phyloP scores from a whole-genome alignment of 2,329 filamentous ascomycete species.

The Penicillium capsulatum region DNA sequence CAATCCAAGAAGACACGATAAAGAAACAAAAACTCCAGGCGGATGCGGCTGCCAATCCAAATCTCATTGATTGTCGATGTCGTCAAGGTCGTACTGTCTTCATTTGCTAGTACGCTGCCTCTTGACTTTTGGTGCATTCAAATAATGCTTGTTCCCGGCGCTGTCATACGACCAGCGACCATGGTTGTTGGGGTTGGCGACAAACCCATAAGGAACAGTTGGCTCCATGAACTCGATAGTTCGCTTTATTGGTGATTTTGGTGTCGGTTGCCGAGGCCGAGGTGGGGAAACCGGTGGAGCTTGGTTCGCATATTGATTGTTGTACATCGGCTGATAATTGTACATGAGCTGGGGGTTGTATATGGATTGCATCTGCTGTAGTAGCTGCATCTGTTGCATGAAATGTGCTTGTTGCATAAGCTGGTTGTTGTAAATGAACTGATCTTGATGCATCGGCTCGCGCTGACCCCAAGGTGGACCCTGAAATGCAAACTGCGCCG shows the following conservation, averaged over 20 bases:
- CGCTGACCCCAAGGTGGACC: background rate
- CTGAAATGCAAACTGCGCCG: too few relatives aligned
- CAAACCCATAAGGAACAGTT: constrained; percentile 16
- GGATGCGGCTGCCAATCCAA: too few relatives aligned
- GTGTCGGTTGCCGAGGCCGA: background rate
- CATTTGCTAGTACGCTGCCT: background rate
- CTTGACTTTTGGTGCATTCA: constrained; percentile 17
- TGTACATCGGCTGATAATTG: too few relatives aligned
- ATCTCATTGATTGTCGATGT: too few relatives aligned
- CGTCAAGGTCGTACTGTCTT: too few relatives aligned
- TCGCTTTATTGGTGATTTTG: constrained; percentile 6
- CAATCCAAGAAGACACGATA: too few relatives aligned
- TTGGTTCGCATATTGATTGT: too few relatives aligned
- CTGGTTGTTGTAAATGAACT: too few relatives aligned
- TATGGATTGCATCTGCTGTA: too few relatives aligned
- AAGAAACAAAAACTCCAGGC: too few relatives aligned
- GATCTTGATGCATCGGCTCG: too few relatives aligned
- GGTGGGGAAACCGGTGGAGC: background rate
- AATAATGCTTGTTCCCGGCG: constrained; percentile 15
- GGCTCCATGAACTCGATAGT: constrained; percentile 13
- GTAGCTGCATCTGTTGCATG: background rate
- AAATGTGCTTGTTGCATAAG: background rate
- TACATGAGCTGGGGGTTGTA: too few relatives aligned
- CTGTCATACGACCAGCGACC: constrained; percentile 16
- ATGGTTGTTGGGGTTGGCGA: constrained; percentile 25